phyloP scores from a whole-genome alignment of 257 asterid genomes.

The Ballota nigra region DNA sequence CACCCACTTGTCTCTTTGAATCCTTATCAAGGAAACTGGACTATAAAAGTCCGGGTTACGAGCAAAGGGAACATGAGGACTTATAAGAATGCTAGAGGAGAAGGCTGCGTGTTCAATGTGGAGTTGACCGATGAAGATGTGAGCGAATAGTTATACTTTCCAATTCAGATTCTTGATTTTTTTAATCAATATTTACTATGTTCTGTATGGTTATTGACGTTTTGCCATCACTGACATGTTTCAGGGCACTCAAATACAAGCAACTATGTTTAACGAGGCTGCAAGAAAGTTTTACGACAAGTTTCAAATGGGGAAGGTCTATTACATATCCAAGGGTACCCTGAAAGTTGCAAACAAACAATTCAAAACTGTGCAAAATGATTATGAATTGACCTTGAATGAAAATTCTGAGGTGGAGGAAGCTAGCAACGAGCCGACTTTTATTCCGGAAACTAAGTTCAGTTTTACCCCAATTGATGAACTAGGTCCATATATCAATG shows the following conservation, averaged over 20 bases:
- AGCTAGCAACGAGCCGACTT: slow-evolving; percentile 55
- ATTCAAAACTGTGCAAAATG: slow-evolving; percentile 78
- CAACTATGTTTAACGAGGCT: slow-evolving; percentile 95
- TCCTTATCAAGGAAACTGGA: slow-evolving; percentile 96
- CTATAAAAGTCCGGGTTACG: slow-evolving; percentile 81
- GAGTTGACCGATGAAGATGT: slow-evolving; percentile 97
- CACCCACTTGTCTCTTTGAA: slow-evolving; percentile 88
- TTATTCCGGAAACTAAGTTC: slow-evolving; percentile 73
- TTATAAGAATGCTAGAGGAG: slow-evolving; percentile 82
- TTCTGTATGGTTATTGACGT: neutral
- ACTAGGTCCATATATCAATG: slow-evolving; percentile 80
- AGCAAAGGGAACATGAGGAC: slow-evolving; percentile 72
- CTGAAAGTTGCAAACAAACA: slow-evolving; percentile 87
- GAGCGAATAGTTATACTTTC: slow-evolving; percentile 21
- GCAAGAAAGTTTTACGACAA: slow-evolving; percentile 84
- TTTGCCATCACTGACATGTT: slow-evolving; percentile 2
- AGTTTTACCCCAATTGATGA: slow-evolving; percentile 83
- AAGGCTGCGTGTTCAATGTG: slow-evolving; percentile 96
- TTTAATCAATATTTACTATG: too few species aligned
- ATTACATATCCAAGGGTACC: slow-evolving; percentile 85
- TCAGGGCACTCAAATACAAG: slow-evolving; percentile 98
- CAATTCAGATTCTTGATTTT: neutral
- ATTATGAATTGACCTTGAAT: slow-evolving; percentile 89
- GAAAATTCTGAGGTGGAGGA: slow-evolving; percentile 87
- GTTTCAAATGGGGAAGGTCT: slow-evolving; percentile 89